Conservation (phyloP, 768 basidiomycete genomes). For the Paxillus ammoniavirescens region DNA sequence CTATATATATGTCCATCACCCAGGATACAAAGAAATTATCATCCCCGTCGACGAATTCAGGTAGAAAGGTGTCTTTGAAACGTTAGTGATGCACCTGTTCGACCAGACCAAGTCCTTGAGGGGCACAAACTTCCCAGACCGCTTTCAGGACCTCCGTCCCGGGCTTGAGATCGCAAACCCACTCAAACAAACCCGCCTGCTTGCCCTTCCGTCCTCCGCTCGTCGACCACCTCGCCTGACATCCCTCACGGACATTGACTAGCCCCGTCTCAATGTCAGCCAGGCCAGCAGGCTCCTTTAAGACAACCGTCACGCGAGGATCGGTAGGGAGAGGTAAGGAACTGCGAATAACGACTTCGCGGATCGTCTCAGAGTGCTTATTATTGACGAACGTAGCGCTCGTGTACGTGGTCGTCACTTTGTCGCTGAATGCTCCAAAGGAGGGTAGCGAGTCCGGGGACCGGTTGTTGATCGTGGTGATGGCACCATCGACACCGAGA, state of each 20-base stretch:
- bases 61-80: too few relatives aligned
- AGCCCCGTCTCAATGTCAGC: slow-evolving; percentile 18
- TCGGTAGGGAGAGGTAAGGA: slow-evolving; percentile 27
- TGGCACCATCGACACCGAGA: slow-evolving; percentile 14
- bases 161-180: slow-evolving; percentile 25
- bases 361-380: slow-evolving; percentile 8
- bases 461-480: slow-evolving; percentile 16
- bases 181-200: slow-evolving; percentile 26
- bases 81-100: slow-evolving; percentile 7
- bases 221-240: slow-evolving; percentile 21
- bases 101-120: slow-evolving; percentile 14
- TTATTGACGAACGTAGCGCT: slow-evolving; percentile 15
- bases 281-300: slow-evolving; percentile 26
- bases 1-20: too few relatives aligned
- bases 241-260: slow-evolving; percentile 9
- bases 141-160: slow-evolving; percentile 26
- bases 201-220: slow-evolving; percentile 16
- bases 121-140: slow-evolving; percentile 29
- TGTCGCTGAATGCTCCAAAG: slow-evolving; percentile 1
- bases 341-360: slow-evolving; percentile 22
- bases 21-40: too few relatives aligned
- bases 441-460: slow-evolving; percentile 10
- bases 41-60: too few relatives aligned
- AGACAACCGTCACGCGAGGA: slow-evolving; percentile 24
- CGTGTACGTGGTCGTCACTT: slow-evolving; percentile 18